Conservation (phyloP, 257 asterid species). For the Solanum rostratum region DNA sequence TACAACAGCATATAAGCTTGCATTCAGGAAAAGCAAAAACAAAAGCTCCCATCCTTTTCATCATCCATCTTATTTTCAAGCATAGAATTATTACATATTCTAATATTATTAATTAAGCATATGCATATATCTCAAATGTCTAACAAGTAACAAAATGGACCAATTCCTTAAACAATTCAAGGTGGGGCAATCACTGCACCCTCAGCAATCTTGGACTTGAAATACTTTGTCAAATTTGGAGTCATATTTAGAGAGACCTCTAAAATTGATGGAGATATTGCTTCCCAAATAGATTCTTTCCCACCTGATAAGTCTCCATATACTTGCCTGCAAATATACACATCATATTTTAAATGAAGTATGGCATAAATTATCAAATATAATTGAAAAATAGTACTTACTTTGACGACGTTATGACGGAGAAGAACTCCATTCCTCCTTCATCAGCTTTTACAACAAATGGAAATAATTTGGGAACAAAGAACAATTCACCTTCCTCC, state of each 20-base stretch:
- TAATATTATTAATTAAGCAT: background rate
- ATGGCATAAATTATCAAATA: too few relatives aligned
- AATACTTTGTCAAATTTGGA: background rate
- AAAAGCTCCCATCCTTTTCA: too few relatives aligned
- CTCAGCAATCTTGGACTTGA: slow-evolving; percentile 10
- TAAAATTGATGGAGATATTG: slow-evolving; percentile 20
- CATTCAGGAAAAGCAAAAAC: too few relatives aligned
- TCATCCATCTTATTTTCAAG: background rate
- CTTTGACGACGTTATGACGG: slow-evolving; percentile 23
- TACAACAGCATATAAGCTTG: too few relatives aligned
- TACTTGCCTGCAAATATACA: slow-evolving; percentile 15
- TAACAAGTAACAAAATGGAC: background rate
- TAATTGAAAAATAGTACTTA: background rate
- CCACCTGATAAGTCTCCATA: slow-evolving; percentile 14
- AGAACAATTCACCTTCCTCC: slow-evolving; percentile 17
- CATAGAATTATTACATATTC: background rate
- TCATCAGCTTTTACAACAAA: slow-evolving; percentile 12
- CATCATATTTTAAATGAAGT: too few relatives aligned
- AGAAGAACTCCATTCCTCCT: slow-evolving; percentile 26
- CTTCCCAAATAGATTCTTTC: slow-evolving; percentile 14
- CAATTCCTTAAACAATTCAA: background rate
- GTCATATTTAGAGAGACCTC: slow-evolving; percentile 21
- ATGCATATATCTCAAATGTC: background rate
- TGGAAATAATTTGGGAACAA: slow-evolving; percentile 29
- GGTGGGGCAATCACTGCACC: background rate